Conservation (phyloP, 1,139 yeast species). For the Candida smagusa region DNA sequence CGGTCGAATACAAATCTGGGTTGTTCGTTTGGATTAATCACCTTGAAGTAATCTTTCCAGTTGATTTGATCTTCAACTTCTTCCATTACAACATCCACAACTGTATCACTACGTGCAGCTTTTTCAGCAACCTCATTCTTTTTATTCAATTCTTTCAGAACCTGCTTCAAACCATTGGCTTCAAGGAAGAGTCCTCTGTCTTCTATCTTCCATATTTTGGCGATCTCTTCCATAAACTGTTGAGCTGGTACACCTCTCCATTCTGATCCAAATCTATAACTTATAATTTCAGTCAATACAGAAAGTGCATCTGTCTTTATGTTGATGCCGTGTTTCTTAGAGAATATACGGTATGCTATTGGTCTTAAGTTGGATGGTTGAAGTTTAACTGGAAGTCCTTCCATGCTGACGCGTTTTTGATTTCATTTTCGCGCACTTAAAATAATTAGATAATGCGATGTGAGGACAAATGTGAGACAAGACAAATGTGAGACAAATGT, state of each 20-base stretch:
- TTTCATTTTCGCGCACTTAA: background rate
- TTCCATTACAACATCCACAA: slow-evolving; percentile 22
- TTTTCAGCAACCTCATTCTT: slow-evolving; percentile 11
- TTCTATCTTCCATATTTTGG: slow-evolving; percentile 81
- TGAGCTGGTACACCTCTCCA: slow-evolving; percentile 77
- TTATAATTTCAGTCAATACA: slow-evolving; percentile 68
- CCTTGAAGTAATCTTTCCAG: slow-evolving; percentile 72
- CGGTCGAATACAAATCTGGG: slow-evolving; percentile 66
- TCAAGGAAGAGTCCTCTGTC: slow-evolving; percentile 85
- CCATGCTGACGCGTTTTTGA: slow-evolving; percentile 5
- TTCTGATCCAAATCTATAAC: slow-evolving; percentile 74
- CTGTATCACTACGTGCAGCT: slow-evolving; percentile 26
- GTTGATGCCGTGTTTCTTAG: slow-evolving; percentile 90
- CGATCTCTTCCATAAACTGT: slow-evolving; percentile 72
- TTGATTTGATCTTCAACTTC: slow-evolving; percentile 29
- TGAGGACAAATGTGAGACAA: background rate
- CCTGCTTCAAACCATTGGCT: slow-evolving; percentile 61
- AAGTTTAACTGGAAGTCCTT: slow-evolving; percentile 61
- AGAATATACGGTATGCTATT: slow-evolving; percentile 80
- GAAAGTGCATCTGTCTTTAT: slow-evolving; percentile 82
- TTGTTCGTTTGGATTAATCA: slow-evolving; percentile 64
- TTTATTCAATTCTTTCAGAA: slow-evolving; percentile 53
- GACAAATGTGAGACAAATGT: too few relatives aligned
- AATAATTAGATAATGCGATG: background rate
- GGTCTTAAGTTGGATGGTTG: slow-evolving; percentile 86